A percentile compares a stretch with the other conserved stretches of the same genome.
These are phyloP conservation scores for Sanghuangporus weigelae DNA, from an alignment of 1,284 basidiomycete species.

Conservation along the genomic window DNA sequence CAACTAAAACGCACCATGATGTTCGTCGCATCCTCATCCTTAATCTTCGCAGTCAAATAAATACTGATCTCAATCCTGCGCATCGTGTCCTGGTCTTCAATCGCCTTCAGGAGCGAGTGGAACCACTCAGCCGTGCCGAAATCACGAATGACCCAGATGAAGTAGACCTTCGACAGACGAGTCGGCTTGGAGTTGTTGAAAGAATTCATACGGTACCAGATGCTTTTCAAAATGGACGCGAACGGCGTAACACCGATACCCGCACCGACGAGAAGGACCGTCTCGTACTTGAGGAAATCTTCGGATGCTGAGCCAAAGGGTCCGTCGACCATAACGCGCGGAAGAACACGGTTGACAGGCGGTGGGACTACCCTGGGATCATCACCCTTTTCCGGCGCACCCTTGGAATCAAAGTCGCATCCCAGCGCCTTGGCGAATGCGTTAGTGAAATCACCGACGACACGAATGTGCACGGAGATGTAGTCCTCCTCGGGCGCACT, in stretches of 20 bases:
- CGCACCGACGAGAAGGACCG: slow-evolving; percentile 78
- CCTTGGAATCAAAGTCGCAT: slow-evolving; percentile 69
- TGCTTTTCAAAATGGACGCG: slow-evolving; percentile 86
- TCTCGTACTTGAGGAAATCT: slow-evolving; percentile 84
- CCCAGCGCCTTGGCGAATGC: slow-evolving; percentile 76
- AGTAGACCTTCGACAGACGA: slow-evolving; percentile 79
- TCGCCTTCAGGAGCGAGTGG: slow-evolving; percentile 85
- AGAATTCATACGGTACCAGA: slow-evolving; percentile 92
- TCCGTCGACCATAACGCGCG: slow-evolving; percentile 86
- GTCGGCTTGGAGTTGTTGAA: slow-evolving; percentile 66
- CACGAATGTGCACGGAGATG: slow-evolving; percentile 84
- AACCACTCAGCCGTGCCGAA: slow-evolving; percentile 88
- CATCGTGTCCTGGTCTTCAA: slow-evolving; percentile 84
- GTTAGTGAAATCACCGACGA: slow-evolving; percentile 83
- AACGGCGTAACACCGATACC: slow-evolving; percentile 94
- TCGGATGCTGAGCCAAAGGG: slow-evolving; percentile 84
- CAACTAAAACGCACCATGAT: slow-evolving; percentile 54
- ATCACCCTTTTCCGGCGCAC: slow-evolving; percentile 28
- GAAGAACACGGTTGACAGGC: slow-evolving; percentile 65
- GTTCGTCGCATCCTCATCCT: slow-evolving; percentile 86
- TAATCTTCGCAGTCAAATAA: slow-evolving; percentile 83
- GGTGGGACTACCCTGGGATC: slow-evolving; percentile 60
- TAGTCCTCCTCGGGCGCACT: slow-evolving; percentile 89
- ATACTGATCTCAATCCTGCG: slow-evolving; percentile 87
- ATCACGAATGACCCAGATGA: slow-evolving; percentile 87